phyloP scores from a whole-genome alignment of 225 moss, liverwort and hornwort genomes.

The Pleurozium schreberi region DNA sequence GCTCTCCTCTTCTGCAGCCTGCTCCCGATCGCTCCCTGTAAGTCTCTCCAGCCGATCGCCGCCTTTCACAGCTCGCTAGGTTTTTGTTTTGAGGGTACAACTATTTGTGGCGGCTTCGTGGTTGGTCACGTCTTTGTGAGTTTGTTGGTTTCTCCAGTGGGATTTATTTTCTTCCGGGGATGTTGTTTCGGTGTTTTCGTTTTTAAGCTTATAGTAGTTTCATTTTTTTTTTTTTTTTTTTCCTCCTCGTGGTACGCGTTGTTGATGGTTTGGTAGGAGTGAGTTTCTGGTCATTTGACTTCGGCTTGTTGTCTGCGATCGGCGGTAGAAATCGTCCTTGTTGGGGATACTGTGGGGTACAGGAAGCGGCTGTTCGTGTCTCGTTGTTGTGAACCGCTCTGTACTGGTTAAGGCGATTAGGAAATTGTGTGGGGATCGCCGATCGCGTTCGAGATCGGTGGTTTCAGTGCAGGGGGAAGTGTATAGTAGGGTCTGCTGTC shows the following conservation, averaged over 20 bases:
- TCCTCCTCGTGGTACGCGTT: background rate
- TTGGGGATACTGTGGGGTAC: background rate
- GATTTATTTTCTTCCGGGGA: background rate
- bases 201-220: background rate
- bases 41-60: constrained; percentile 19
- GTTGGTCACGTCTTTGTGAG: background rate
- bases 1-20: background rate
- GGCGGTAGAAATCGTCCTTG: background rate
- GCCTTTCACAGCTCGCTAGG: background rate
- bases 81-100: background rate
- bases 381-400: background rate
- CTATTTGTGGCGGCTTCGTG: background rate
- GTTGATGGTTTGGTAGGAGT: background rate
- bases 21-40: constrained; percentile 4
- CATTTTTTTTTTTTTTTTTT: background rate
- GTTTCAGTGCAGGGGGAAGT: background rate
- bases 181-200: background rate
- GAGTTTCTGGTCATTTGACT: background rate
- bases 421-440: constrained; percentile 7
- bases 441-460: constrained; percentile 24
- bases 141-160: background rate
- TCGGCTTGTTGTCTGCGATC: background rate
- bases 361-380: background rate
- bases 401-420: background rate
- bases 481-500: background rate